phyloP scores from a whole-genome alignment of 2,329 filamentous ascomycete species.

The Diaporthe helianthi region DNA sequence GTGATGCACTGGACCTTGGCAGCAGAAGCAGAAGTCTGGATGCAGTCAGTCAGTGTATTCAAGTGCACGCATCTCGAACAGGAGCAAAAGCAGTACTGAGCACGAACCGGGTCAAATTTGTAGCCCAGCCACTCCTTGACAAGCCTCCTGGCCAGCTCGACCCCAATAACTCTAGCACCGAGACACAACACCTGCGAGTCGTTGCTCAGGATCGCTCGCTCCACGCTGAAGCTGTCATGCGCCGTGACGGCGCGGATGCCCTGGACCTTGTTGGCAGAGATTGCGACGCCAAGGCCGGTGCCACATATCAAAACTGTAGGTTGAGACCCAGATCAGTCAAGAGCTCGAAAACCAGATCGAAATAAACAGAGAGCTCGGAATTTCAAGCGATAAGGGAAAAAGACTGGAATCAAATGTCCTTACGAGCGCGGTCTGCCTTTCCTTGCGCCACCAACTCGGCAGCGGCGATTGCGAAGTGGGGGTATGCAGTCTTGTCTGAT shows the following conservation, averaged over 20 bases:
- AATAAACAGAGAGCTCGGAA: too few relatives aligned
- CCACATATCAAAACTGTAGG: conserved; percentile 76
- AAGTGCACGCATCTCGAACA: too few relatives aligned
- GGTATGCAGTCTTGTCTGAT: conserved; percentile 81
- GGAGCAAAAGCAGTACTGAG: too few relatives aligned
- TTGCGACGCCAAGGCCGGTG: conserved; percentile 85
- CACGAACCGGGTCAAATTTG: conserved; percentile 69
- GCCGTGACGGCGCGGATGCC: conserved; percentile 86
- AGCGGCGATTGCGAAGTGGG: conserved; percentile 77
- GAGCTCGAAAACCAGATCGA: too few relatives aligned
- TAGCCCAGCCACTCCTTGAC: conserved; percentile 85
- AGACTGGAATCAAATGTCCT: not conserved
- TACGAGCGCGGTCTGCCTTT: conserved; percentile 71
- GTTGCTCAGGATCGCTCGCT: conserved; percentile 81
- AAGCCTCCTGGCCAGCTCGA: conserved; percentile 80
- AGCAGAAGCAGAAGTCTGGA: conserved; percentile 26
- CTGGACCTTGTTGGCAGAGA: conserved; percentile 84
- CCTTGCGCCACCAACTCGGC: conserved; percentile 68
- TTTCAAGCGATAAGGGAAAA: not conserved
- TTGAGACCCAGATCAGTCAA: not conserved
- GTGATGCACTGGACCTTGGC: conserved; percentile 30
- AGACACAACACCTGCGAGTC: conserved; percentile 88
- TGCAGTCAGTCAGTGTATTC: not conserved
- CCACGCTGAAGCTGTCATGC: conserved; percentile 85
- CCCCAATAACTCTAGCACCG: conserved; percentile 81